These are phyloP conservation scores for Erodium trifolium DNA, from an alignment of 441 rosid species.

Conservation along the genomic window DNA sequence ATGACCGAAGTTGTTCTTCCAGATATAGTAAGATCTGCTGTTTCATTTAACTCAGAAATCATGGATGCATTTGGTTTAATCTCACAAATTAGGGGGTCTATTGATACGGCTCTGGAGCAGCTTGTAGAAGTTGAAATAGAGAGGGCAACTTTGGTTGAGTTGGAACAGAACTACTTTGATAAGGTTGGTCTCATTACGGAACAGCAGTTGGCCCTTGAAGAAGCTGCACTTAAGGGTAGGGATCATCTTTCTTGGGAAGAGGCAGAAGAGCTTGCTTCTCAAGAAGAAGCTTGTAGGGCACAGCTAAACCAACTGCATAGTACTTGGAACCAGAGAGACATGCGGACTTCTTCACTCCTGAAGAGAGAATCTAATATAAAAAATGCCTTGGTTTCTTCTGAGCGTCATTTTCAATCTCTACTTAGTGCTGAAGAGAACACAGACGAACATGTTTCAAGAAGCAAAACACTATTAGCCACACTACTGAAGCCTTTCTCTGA, in stretches of 20 bases:
- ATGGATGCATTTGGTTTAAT: slow-evolving; percentile 86
- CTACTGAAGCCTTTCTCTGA: slow-evolving; percentile 66
- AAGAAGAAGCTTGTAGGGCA: slow-evolving; percentile 93
- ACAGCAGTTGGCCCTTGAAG: slow-evolving; percentile 83
- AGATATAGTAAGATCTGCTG: slow-evolving; percentile 61
- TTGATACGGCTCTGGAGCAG: slow-evolving; percentile 78
- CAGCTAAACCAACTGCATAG: slow-evolving; percentile 84
- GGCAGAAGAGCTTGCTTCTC: slow-evolving; percentile 97
- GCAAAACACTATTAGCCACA: slow-evolving; percentile 51
- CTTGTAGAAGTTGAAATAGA: slow-evolving; percentile 76
- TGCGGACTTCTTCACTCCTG: slow-evolving; percentile 51
- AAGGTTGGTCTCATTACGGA: slow-evolving; percentile 87
- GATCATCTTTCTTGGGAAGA: slow-evolving; percentile 99
- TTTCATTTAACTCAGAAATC: slow-evolving; percentile 67
- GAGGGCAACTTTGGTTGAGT: slow-evolving; percentile 69
- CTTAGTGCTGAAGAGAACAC: slow-evolving; percentile 40
- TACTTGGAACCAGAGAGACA: slow-evolving; percentile 83
- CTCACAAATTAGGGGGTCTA: slow-evolving; percentile 77
- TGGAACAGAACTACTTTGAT: slow-evolving; percentile 78
- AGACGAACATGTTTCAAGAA: slow-evolving; percentile 46
- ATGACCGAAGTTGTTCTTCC: slow-evolving; percentile 69
- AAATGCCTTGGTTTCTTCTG: slow-evolving; percentile 50
- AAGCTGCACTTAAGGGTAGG: slow-evolving; percentile 81
- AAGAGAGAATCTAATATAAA: slow-evolving; percentile 67
- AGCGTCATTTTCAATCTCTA: slow-evolving; percentile 58